Evolutionary conservation across 352 stramenopile species (phyloP).

Genomic region (Pythium rishiriense): DNA sequence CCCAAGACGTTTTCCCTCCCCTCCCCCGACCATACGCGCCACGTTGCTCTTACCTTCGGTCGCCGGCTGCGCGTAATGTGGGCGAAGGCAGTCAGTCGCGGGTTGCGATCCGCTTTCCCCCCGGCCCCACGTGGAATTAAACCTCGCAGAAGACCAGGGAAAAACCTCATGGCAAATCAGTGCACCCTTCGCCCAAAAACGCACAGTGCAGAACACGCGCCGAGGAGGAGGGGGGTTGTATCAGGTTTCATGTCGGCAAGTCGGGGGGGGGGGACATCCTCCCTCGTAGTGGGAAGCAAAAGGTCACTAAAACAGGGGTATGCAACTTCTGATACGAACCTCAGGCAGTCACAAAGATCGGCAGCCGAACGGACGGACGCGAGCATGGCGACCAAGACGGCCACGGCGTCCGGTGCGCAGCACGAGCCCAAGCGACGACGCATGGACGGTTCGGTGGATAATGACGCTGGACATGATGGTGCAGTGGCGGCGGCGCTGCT

Average conservation of each 20-base stretch:
- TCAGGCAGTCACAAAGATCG: not conserved
- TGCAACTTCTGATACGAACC: conserved; percentile 12
- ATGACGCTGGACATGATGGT: not conserved
- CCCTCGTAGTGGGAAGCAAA: not conserved
- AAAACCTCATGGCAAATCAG: conserved; percentile 31
- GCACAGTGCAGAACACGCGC: conserved; percentile 19
- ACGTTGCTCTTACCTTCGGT: conserved; percentile 25
- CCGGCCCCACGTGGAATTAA: conserved; percentile 28
- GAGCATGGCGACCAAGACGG: conserved; percentile 13
- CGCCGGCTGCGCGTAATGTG: conserved; percentile 14
- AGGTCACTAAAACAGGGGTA: not conserved
- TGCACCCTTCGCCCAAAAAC: conserved; percentile 13
- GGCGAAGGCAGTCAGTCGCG: conserved; percentile 20
- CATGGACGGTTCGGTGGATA: conserved; percentile 3
- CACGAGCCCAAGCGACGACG: conserved; percentile 20
- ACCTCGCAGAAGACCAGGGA: conserved; percentile 19
- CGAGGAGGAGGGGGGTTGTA: not conserved
- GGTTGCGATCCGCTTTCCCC: conserved; percentile 28
- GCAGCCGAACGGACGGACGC: not conserved
- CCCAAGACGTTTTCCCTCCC: not conserved
- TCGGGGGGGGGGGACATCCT: not conserved
- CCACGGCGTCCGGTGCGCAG: conserved; percentile 11
- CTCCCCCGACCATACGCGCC: not conserved
- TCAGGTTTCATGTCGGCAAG: not conserved
- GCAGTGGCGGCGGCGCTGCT: conserved; percentile 15